Evolutionary conservation across 108 stramenopile species (phyloP).

Genomic region (Craspedostauros australis): DNA sequence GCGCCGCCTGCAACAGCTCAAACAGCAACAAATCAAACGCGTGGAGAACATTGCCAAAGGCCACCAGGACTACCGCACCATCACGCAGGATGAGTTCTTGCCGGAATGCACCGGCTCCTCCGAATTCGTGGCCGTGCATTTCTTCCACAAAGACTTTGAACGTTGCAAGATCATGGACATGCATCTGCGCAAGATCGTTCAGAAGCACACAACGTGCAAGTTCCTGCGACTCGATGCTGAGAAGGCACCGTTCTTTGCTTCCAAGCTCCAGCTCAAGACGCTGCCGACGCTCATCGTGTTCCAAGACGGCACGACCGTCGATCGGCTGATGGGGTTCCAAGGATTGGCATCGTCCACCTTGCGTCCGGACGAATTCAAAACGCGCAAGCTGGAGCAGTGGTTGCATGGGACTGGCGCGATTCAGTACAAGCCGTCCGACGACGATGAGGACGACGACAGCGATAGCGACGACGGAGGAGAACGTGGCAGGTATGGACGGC

Average conservation of each 20-base stretch:
- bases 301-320: constrained; percentile 67
- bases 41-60: constrained; percentile 82
- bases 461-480: neutral
- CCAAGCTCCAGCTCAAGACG: constrained; percentile 74
- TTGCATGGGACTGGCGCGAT: constrained; percentile 64
- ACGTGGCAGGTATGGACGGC: too few relatives aligned
- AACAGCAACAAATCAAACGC: constrained; percentile 45
- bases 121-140: constrained; percentile 83
- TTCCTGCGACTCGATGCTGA: constrained; percentile 90
- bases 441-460: constrained; percentile 24
- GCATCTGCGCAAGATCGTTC: constrained; percentile 75
- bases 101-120: constrained; percentile 75
- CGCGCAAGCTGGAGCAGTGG: constrained; percentile 60
- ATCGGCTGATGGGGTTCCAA: constrained; percentile 73
- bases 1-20: constrained; percentile 73
- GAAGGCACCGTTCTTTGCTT: constrained; percentile 96
- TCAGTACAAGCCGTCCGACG: constrained; percentile 46
- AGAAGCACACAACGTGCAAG: constrained; percentile 79
- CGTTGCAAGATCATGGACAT: constrained; percentile 94
- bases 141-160: constrained; percentile 94
- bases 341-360: constrained; percentile 30
- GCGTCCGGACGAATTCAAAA: constrained; percentile 72
- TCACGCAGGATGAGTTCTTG: constrained; percentile 94
- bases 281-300: constrained; percentile 79
- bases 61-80: constrained; percentile 92